Percentiles rank a stretch among this genome's conserved stretches.
Conservation (phyloP, 1,284 basidiomycete species). For the Leccinum insolens region DNA sequence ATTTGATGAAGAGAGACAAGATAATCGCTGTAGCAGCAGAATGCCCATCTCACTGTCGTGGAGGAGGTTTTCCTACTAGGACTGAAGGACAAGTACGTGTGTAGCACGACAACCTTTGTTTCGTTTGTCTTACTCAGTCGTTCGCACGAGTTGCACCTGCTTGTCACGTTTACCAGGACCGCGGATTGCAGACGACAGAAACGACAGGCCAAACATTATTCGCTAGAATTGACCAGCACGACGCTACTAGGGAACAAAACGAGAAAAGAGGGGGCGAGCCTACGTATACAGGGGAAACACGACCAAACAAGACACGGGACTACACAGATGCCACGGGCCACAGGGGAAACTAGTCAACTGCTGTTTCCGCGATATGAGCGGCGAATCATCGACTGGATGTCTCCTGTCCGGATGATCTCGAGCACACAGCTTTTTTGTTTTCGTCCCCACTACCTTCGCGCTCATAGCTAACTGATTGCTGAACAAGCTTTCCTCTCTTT, state of each 20-base stretch:
- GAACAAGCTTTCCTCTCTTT: constrained; percentile 92
- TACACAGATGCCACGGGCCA: no score
- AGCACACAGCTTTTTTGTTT: not conserved
- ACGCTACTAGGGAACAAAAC: no score
- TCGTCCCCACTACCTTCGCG: constrained; percentile 28
- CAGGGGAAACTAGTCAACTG: not conserved
- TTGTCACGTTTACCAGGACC: no score
- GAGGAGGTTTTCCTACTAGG: constrained; percentile 89
- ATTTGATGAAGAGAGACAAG: no score
- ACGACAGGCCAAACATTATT: no score
- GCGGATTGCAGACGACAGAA: no score
- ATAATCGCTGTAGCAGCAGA: no score
- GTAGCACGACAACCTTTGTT: not conserved
- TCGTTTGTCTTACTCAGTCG: not conserved
- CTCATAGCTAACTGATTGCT: constrained; percentile 24
- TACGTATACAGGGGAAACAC: no score
- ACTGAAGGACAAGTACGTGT: constrained; percentile 85
- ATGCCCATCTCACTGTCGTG: constrained; percentile 78
- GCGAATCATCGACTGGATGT: not conserved
- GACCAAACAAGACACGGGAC: no score
- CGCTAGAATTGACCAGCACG: no score
- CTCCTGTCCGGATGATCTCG: constrained; percentile 10
- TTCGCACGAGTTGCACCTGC: constrained; percentile 7
- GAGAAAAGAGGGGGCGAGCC: no score
- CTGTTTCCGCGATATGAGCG: constrained; percentile 21